Conservation (phyloP, 208 protist genomes). For the Trichomonas gallinae region DNA sequence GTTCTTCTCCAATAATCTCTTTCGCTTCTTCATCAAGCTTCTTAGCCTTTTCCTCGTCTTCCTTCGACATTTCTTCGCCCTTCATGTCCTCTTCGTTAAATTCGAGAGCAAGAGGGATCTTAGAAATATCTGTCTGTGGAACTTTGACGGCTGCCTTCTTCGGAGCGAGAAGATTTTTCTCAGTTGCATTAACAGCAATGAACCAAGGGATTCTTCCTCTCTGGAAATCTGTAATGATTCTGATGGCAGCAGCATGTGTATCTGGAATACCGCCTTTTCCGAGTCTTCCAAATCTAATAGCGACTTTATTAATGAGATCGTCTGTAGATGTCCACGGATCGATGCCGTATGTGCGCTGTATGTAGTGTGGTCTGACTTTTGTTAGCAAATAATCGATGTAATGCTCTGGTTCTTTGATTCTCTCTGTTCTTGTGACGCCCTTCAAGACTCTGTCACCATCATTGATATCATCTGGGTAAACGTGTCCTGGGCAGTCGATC, state of each 20-base stretch:
- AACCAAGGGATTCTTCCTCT: conserved; percentile 20
- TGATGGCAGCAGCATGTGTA: background rate
- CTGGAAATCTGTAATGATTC: conserved; percentile 5
- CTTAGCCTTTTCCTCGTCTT: background rate
- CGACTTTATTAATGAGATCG: conserved; percentile 89
- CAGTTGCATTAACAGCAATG: background rate
- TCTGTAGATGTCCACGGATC: conserved; percentile 53
- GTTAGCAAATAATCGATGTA: conserved; percentile 74
- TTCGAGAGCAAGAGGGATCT: background rate
- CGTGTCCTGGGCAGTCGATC: conserved; percentile 97
- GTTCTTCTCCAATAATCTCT: background rate
- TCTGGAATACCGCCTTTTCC: conserved; percentile 19
- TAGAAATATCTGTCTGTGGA: background rate
- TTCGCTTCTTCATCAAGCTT: background rate
- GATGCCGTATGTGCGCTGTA: conserved; percentile 83
- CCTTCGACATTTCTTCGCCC: background rate
- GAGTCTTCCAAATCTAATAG: conserved; percentile 40
- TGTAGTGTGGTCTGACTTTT: conserved; percentile 77
- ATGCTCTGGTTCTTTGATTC: conserved; percentile 67
- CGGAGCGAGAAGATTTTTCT: background rate
- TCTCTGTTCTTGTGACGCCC: conserved; percentile 74
- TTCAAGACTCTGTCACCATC: conserved; percentile 87
- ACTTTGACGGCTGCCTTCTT: background rate
- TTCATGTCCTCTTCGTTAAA: background rate
- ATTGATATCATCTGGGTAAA: conserved; percentile 57